Percentiles rank a stretch among this genome's conserved stretches.
phyloP scores from a whole-genome alignment of 2,329 filamentous ascomycete species.

The Penicillium sp. region DNA sequence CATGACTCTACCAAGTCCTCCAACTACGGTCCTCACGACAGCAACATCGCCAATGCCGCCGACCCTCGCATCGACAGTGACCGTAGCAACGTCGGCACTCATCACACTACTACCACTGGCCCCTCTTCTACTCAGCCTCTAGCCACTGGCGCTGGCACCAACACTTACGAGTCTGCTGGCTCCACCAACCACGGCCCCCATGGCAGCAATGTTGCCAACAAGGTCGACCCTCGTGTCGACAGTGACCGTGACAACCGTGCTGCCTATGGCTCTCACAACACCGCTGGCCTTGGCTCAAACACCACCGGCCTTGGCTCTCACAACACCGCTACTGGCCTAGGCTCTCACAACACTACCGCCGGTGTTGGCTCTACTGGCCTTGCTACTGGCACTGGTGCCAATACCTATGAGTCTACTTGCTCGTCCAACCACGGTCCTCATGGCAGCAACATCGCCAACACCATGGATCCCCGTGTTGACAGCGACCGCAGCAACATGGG shows the following conservation, averaged over 20 bases:
- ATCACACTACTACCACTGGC: slow-evolving; percentile 13
- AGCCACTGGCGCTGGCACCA: slow-evolving; percentile 8
- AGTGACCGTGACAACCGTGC: slow-evolving; percentile 15
- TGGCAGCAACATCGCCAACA: slow-evolving; percentile 22
- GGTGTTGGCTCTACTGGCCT: not conserved
- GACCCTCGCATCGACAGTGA: slow-evolving; percentile 24
- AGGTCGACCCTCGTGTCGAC: slow-evolving; percentile 20
- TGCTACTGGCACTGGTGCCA: slow-evolving; percentile 9
- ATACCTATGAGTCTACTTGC: slow-evolving; percentile 18
- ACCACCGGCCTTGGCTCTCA: slow-evolving; percentile 3
- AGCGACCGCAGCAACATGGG: slow-evolving; percentile 20
- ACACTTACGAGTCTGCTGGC: slow-evolving; percentile 17
- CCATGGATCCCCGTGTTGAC: slow-evolving; percentile 25
- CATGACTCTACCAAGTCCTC: slow-evolving; percentile 15
- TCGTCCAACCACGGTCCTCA: slow-evolving; percentile 30
- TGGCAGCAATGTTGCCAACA: slow-evolving; percentile 20
- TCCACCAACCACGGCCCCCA: slow-evolving; percentile 21
- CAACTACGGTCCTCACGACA: slow-evolving; percentile 22
- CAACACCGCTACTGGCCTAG: slow-evolving; percentile 9
- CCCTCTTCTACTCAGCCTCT: slow-evolving; percentile 4
- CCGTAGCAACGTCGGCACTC: not conserved
- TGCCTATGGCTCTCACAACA: slow-evolving; percentile 6
- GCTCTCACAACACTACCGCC: not conserved
- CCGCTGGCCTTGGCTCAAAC: too few species aligned
- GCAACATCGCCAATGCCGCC: slow-evolving; percentile 21